phyloP scores from a whole-genome alignment of 2,329 filamentous ascomycete species.

The Cercospora brassicicola region DNA sequence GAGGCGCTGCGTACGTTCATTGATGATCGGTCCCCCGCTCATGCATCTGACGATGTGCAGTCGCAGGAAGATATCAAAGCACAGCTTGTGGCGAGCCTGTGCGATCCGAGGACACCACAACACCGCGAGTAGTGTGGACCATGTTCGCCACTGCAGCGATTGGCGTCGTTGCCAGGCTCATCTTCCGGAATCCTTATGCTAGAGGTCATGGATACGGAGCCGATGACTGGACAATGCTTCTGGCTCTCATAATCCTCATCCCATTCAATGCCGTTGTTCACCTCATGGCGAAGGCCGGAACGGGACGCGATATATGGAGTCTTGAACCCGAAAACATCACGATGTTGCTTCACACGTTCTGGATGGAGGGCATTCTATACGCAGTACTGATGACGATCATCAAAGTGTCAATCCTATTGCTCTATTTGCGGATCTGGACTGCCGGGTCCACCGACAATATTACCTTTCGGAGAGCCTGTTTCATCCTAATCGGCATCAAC shows the following conservation, averaged over 20 bases:
- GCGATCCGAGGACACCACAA: neutral
- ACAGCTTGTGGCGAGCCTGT: conserved; percentile 9
- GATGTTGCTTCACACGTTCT: conserved; percentile 7
- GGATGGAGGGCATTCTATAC: conserved; percentile 15
- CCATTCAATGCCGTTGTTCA: conserved; percentile 2
- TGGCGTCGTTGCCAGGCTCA: conserved; percentile 3
- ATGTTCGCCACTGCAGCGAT: conserved; percentile 6
- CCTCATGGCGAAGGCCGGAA: conserved; percentile 3
- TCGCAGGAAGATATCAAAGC: conserved; percentile 5
- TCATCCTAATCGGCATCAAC: conserved; percentile 10
- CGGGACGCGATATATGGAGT: conserved; percentile 14
- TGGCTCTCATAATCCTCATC: conserved; percentile 8
- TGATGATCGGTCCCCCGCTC: neutral
- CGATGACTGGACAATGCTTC: conserved; percentile 10
- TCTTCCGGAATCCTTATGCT: conserved; percentile 11
- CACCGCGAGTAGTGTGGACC: conserved; percentile 10
- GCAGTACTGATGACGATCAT: conserved; percentile 14
- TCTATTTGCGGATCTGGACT: conserved; percentile 18
- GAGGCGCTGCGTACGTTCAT: conserved; percentile 12
- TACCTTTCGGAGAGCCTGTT: conserved; percentile 9
- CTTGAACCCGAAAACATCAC: conserved; percentile 12
- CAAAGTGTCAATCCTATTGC: conserved; percentile 15
- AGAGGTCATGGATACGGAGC: conserved; percentile 6
- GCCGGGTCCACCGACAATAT: neutral
- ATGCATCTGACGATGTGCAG: neutral